Percentiles rank a stretch among this genome's conserved stretches.
Conservation (phyloP, 306 rosid genomes). For the Ochetophila trinervis region DNA sequence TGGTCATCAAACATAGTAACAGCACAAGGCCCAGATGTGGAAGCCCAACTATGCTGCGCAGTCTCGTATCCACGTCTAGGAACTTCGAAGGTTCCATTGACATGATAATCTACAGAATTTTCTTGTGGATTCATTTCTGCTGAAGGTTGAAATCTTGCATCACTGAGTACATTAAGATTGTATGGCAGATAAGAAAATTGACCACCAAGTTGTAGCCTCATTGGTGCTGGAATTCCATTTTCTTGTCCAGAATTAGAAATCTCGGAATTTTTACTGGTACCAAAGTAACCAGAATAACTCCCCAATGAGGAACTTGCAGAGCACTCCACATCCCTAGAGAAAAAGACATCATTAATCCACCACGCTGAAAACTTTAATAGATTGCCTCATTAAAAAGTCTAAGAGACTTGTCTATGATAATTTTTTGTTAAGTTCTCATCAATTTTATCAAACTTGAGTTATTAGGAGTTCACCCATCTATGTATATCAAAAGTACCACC, state of each 20-base stretch:
- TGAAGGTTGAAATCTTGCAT: conserved; percentile 53
- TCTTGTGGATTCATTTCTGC: conserved; percentile 57
- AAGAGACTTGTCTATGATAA: too few species aligned
- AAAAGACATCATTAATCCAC: conserved; percentile 1
- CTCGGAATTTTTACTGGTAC: conserved; percentile 43
- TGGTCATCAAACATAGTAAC: conserved; percentile 45
- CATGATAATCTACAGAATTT: conserved; percentile 55
- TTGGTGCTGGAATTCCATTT: conserved; percentile 39
- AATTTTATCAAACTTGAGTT: too few species aligned
- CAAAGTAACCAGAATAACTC: conserved; percentile 52
- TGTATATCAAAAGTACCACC: too few species aligned
- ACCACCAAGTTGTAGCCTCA: conserved; percentile 51
- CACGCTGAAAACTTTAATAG: conserved; percentile 1
- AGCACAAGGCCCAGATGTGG: conserved; percentile 66
- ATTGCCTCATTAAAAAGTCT: neutral
- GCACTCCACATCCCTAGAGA: conserved; percentile 70
- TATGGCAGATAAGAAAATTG: conserved; percentile 72
- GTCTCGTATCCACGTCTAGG: conserved; percentile 54
- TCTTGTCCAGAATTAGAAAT: conserved; percentile 51
- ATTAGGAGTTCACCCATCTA: too few species aligned
- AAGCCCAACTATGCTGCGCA: conserved; percentile 66
- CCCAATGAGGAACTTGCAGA: conserved; percentile 57
- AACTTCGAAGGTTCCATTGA: conserved; percentile 64
- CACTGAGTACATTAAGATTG: conserved; percentile 52
- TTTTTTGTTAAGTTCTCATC: too few species aligned